phyloP scores from a whole-genome alignment of 2,329 filamentous ascomycete genomes.

The Aureobasidium sp. region DNA sequence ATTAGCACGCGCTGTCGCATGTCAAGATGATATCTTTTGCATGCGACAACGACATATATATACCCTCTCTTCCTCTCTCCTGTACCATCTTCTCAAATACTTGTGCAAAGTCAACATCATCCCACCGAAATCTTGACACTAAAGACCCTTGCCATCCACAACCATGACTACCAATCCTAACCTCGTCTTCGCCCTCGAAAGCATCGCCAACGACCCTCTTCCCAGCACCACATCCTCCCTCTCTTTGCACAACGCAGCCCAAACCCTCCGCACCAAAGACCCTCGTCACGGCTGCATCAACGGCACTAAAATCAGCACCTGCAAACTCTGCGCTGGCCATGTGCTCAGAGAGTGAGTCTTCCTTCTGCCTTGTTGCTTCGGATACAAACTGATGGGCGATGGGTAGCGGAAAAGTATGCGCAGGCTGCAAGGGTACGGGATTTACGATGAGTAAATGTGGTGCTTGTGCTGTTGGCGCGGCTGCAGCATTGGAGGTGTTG shows the following conservation, averaged over 20 bases:
- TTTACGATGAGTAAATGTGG: neutral
- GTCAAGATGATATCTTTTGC: neutral
- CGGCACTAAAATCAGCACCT: slow-evolving; percentile 2
- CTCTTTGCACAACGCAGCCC: neutral
- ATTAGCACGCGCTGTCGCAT: neutral
- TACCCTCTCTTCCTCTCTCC: neutral
- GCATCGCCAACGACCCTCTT: neutral
- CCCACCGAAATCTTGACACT: neutral
- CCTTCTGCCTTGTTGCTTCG: neutral
- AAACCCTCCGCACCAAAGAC: neutral
- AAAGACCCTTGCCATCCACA: neutral
- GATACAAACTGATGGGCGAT: no score
- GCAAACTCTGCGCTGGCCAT: slow-evolving; percentile 3
- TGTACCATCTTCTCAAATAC: no score
- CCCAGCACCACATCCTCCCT: neutral
- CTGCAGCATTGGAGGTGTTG: neutral
- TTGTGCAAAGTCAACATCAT: no score
- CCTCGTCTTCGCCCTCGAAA: slow-evolving; percentile 5
- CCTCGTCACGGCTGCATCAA: slow-evolving; percentile 5
- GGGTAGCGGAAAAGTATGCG: neutral
- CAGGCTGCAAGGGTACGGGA: slow-evolving; percentile 4
- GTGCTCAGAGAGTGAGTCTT: neutral
- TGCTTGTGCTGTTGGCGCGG: neutral
- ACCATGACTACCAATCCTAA: slow-evolving; percentile 10
- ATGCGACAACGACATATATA: neutral